Base-by-base conservation (phyloP, 2,329 filamentous ascomycete genomes). In the Aspergillus neoniger region DNA sequence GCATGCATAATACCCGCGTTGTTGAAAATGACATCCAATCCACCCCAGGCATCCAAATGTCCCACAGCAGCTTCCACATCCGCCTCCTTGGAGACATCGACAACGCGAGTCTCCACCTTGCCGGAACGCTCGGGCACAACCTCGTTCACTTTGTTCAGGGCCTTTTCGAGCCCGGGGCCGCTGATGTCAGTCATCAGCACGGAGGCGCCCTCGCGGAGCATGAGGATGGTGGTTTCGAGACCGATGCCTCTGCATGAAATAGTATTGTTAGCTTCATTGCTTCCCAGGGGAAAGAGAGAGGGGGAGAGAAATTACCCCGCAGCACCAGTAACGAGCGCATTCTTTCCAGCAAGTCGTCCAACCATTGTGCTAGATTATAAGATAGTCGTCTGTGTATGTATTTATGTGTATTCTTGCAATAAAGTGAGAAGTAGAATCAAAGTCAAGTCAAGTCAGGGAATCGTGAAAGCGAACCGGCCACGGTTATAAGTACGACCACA, bases 1-100 rank as follows among this genome's bases (percentile, higher is more conserved):
- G 87, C 88, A 80, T 96, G 93, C 93, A 97, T 97, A 77, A 97
- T 97, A 58, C 93, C 93, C 23, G 93, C 93, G 76, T 97, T 97
- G 86, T 97, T 97, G 87, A 96, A 97, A 70, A 96, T 91, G 73
- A 96, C 83, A 75, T 97, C 93, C 3, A 95, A 79, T 48, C 93
- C 93, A 72, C 93, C 93, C 90, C 91, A 96, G 59, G 85, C 74
- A 77, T 97, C 93, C 60, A 94, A 80, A 9, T 85, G 79, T 67
- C 91, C 89, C 55, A 96, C 83, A 74, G 90, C 86, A 58, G 87
- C 86, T 71, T 92, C 80, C 32, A 97, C 87, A 59, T 95, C 86
- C 62, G 84, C 77, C 76, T 97, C 93, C 72, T 92, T 93, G 75
- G 91, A 92, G 57, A 97, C 93, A 73, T 97, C 92, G 78, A 72